Conservation (phyloP, 1,284 basidiomycete genomes). For the Sanguinoderma infundibulare region DNA sequence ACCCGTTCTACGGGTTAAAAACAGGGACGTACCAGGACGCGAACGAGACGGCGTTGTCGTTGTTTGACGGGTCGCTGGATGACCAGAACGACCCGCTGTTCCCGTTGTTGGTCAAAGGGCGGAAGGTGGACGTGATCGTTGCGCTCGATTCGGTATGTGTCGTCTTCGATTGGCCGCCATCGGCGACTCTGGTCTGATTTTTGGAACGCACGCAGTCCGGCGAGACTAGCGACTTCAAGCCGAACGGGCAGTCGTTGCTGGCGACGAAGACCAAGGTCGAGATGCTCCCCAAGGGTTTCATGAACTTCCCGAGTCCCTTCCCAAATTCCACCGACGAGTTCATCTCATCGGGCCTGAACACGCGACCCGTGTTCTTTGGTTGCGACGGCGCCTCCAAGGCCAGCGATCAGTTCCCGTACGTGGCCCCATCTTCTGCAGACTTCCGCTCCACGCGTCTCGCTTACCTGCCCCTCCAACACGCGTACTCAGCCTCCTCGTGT, state of each 20-base stretch:
- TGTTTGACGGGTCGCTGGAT: conserved; percentile 13
- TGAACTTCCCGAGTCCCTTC: conserved; percentile 15
- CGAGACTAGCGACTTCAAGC: conserved; percentile 9
- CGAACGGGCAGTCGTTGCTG: conserved; percentile 9
- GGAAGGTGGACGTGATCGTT: conserved; percentile 8
- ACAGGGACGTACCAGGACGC: conserved; percentile 7
- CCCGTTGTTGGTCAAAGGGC: conserved; percentile 6
- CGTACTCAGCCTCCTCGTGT: conserved; percentile 3
- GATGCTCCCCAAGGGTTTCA: conserved; percentile 3
- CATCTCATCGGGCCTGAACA: conserved; percentile 4
- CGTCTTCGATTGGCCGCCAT: not conserved
- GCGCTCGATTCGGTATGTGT: conserved; percentile 12
- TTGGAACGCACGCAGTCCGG: conserved; percentile 2
- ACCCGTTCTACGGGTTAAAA: conserved; percentile 10
- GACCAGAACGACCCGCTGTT: conserved; percentile 13
- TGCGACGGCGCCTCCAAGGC: conserved; percentile 7
- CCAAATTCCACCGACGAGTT: conserved; percentile 12
- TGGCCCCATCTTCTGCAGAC: too few relatives aligned
- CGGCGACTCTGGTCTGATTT: not conserved
- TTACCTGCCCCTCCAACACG: not conserved
- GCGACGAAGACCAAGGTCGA: conserved; percentile 8
- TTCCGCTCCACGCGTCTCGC: too few relatives aligned
- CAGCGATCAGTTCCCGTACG: conserved; percentile 5
- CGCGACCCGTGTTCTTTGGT: conserved; percentile 12
- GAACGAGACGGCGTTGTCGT: conserved; percentile 5